A percentile compares a stretch with the other conserved stretches of the same genome.
These are phyloP conservation scores for Rostrohypoxylon terebratum DNA, from an alignment of 495 filamentous ascomycete genomes.

Conservation along the genomic window DNA sequence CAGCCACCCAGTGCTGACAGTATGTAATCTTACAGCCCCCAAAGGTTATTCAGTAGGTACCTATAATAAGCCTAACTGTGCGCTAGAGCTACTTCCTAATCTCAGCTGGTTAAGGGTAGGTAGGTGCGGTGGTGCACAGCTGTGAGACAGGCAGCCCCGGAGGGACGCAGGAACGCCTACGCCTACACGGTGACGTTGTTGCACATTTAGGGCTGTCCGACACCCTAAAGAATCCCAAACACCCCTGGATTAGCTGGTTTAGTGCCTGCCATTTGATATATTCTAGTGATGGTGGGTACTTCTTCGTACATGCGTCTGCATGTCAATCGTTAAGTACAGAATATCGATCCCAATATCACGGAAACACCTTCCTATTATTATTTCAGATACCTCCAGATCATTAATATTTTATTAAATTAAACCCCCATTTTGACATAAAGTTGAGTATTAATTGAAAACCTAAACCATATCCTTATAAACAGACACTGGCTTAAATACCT, in stretches of 20 bases:
- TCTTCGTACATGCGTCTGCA: constrained; percentile 16
- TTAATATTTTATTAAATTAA: background rate
- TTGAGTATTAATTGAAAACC: background rate
- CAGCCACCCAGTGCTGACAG: constrained; percentile 15
- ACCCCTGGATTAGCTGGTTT: background rate
- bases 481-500: background rate
- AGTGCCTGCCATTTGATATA: background rate
- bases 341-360: background rate
- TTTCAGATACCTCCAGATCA: background rate
- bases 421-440: background rate
- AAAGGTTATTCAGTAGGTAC: background rate
- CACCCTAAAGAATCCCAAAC: constrained; percentile 14
- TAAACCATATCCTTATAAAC: background rate
- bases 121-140: too few relatives aligned
- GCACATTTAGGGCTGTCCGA: constrained; percentile 31
- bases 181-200: constrained; percentile 26
- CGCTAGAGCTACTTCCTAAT: background rate
- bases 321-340: constrained; percentile 1
- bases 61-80: background rate
- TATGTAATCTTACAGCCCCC: background rate
- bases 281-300: background rate
- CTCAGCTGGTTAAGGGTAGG: background rate
- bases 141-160: constrained; percentile 15
- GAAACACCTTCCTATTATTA: background rate
- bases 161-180: constrained; percentile 16